These are phyloP conservation scores for Suillus paluster DNA, from an alignment of 768 basidiomycete genomes.

Conservation along the genomic window DNA sequence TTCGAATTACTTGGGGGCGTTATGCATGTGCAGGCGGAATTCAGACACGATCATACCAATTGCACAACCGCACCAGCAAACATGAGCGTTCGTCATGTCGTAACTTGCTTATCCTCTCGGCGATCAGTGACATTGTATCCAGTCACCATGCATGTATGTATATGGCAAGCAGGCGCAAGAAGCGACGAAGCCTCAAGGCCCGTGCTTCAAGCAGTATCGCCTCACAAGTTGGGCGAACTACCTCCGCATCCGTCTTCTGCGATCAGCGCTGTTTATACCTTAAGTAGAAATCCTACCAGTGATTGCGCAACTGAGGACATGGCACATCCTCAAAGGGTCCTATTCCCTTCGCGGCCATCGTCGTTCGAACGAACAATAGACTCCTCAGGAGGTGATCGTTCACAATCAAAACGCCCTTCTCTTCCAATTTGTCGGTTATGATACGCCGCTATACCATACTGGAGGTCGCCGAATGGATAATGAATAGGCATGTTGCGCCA, in stretches of 20 bases:
- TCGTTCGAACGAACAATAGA: background rate
- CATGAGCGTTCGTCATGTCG: background rate
- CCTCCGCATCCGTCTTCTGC: background rate
- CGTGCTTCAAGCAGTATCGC: background rate
- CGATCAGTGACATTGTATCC: background rate
- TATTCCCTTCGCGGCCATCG: background rate
- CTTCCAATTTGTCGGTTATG: constrained; percentile 4
- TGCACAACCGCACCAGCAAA: background rate
- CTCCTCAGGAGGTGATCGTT: constrained; percentile 4
- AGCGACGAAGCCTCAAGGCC: constrained; percentile 1
- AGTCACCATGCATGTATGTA: background rate
- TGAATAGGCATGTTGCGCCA: constrained; percentile 1
- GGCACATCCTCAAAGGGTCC: background rate
- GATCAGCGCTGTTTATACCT: background rate
- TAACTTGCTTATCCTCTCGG: background rate
- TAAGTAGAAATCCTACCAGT: background rate
- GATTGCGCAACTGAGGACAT: background rate
- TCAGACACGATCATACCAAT: background rate
- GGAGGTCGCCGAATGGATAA: constrained; percentile 4
- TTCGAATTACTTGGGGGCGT: constrained; percentile 3
- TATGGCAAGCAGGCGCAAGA: background rate
- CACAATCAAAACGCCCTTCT: constrained; percentile 3
- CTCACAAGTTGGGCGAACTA: background rate
- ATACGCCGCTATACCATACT: background rate
- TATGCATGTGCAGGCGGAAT: background rate